Conservation (phyloP, 768 basidiomycete species). For the Hygrophorus pudorinus region DNA sequence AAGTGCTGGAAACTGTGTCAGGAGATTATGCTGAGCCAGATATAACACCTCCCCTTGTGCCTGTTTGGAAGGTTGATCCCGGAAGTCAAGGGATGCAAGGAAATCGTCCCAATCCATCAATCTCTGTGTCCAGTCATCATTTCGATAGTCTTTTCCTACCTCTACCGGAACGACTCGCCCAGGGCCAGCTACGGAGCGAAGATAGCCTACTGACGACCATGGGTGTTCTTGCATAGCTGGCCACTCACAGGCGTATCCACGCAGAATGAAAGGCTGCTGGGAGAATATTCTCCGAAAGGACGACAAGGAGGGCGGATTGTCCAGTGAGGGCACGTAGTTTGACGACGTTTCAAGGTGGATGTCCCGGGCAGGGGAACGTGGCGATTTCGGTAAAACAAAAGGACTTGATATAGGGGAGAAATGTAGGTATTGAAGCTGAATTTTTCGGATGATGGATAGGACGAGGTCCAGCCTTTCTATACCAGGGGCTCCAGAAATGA, state of each 20-base stretch:
- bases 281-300: conserved; percentile 38
- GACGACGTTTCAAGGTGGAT: conserved; percentile 12
- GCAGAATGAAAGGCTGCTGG: conserved; percentile 63
- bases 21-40: conserved; percentile 84
- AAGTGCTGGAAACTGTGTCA: conserved; percentile 76
- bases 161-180: conserved; percentile 61
- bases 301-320: conserved; percentile 44
- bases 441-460: conserved; percentile 45
- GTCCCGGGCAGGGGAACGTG: conserved; percentile 1
- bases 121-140: conserved; percentile 63
- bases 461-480: conserved; percentile 48
- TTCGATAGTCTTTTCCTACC: conserved; percentile 11
- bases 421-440: conserved; percentile 36
- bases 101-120: conserved; percentile 76
- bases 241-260: conserved; percentile 58
- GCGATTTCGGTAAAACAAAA: conserved; percentile 1
- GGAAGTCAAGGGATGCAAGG: conserved; percentile 35
- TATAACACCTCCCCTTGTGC: conserved; percentile 39
- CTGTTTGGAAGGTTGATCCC: conserved; percentile 16
- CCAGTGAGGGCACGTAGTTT: conserved; percentile 26
- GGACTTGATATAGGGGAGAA: conserved; percentile 1
- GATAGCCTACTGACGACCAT: conserved; percentile 66
- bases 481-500: conserved; percentile 74
- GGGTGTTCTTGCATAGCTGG: conserved; percentile 61
- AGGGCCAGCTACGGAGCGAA: conserved; percentile 60